Conservation (phyloP, 495 filamentous ascomycete species). For the Aspergillus cristatus region DNA sequence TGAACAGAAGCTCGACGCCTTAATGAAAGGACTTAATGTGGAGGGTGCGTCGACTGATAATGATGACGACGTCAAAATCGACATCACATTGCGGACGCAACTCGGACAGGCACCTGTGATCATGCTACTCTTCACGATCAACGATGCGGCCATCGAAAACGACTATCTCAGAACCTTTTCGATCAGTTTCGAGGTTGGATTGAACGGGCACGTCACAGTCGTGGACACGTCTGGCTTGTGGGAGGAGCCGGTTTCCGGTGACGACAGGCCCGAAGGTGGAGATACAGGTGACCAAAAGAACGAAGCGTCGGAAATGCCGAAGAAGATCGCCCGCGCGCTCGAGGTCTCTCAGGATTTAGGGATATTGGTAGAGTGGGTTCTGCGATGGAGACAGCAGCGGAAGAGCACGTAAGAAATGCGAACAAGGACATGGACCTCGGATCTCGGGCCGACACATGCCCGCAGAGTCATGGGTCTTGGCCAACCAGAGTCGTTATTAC, state of each 20-base stretch:
- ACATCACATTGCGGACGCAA: conserved; percentile 37
- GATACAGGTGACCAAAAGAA: conserved; percentile 15
- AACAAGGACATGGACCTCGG: too few species aligned
- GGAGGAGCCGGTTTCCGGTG: conserved; percentile 11
- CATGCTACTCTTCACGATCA: conserved; percentile 32
- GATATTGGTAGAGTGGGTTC: conserved; percentile 49
- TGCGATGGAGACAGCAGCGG: conserved; percentile 6
- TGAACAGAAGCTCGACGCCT: conserved; percentile 22
- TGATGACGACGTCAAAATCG: conserved; percentile 31
- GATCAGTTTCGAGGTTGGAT: conserved; percentile 48
- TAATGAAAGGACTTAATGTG: conserved; percentile 12
- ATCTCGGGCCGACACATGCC: not conserved
- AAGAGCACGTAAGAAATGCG: not conserved
- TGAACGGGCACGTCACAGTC: conserved; percentile 49
- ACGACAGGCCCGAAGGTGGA: conserved; percentile 16
- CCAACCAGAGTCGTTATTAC: too few species aligned
- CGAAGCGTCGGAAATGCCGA: conserved; percentile 24
- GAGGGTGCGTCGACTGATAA: too few species aligned
- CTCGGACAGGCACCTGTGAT: conserved; percentile 34
- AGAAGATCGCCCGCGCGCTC: conserved; percentile 31
- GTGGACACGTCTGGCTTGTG: conserved; percentile 26
- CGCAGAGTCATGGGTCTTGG: too few species aligned
- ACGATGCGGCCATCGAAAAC: conserved; percentile 3
- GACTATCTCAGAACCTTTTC: conserved; percentile 17
- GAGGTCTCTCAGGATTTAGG: conserved; percentile 46